A percentile compares a stretch with the other conserved stretches of the same genome.
Evolutionary conservation across 345 rosid genomes (phyloP).

Genomic region (Rhizophora mangle): DNA sequence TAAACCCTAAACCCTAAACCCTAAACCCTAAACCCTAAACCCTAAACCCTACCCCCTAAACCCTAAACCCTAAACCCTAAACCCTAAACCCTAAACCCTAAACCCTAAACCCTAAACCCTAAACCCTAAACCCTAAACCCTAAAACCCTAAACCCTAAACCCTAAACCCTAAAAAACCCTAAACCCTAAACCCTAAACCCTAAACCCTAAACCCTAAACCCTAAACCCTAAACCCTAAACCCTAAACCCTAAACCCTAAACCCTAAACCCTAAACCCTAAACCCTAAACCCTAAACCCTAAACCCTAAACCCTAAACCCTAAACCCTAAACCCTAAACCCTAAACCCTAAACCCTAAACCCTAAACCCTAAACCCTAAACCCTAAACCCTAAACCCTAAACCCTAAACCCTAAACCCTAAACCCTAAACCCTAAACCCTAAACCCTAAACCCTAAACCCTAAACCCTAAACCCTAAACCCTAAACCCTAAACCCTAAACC

Average conservation of each 20-base stretch:
- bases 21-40: too few species aligned
- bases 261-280: constrained; percentile 20
- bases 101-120: too few species aligned
- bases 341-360: constrained; percentile 17
- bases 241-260: constrained; percentile 22
- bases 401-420: constrained; percentile 18
- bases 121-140: too few species aligned
- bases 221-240: constrained; percentile 10
- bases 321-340: constrained; percentile 27
- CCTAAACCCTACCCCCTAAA: too few species aligned
- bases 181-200: too few species aligned
- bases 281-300: constrained; percentile 27
- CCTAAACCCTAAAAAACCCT: too few species aligned
- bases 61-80: too few species aligned
- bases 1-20: too few species aligned
- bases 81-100: too few species aligned
- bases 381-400: constrained; percentile 19
- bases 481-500: constrained; percentile 15
- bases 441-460: constrained; percentile 18
- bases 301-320: constrained; percentile 30
- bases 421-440: constrained; percentile 15
- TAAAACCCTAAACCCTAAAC: too few species aligned
- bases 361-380: constrained; percentile 23
- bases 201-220: too few species aligned
- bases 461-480: constrained; percentile 24